Conservation (phyloP, 2,329 filamentous ascomycete genomes). For the Epichloe brachyelytri region DNA sequence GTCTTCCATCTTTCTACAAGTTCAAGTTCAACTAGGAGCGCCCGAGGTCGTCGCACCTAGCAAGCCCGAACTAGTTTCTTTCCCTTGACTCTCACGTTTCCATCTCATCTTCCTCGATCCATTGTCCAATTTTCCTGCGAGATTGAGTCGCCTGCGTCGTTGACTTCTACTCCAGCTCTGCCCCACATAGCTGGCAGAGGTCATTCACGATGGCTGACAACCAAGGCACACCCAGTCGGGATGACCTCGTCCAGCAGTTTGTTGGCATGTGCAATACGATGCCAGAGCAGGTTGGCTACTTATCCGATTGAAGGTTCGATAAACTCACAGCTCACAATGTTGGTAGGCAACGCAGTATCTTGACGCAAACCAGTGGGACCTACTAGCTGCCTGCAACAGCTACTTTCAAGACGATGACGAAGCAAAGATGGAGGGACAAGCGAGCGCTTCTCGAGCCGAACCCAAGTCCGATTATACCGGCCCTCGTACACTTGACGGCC, state of each 20-base stretch:
- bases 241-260: slow-evolving; percentile 5
- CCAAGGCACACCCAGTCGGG: slow-evolving; percentile 1
- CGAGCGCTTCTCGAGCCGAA: slow-evolving; percentile 1
- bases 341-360: slow-evolving; percentile 55
- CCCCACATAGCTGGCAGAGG: neutral
- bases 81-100: too few relatives aligned
- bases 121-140: too few relatives aligned
- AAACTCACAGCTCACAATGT: neutral
- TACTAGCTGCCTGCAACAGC: slow-evolving; percentile 47
- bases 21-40: neutral
- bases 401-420: slow-evolving; percentile 49
- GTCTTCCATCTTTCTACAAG: neutral
- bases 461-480: slow-evolving; percentile 40
- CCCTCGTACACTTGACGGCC: slow-evolving; percentile 49
- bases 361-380: slow-evolving; percentile 50
- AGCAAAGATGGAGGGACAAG: slow-evolving; percentile 24
- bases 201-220: slow-evolving; percentile 1
- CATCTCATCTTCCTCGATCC: too few relatives aligned
- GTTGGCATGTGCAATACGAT: slow-evolving; percentile 3
- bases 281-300: slow-evolving; percentile 4
- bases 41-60: neutral
- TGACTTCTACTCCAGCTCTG: neutral
- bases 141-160: neutral
- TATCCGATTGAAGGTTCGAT: too few relatives aligned
- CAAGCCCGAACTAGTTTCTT: neutral